Evolutionary conservation across 129 eudicot genomes (phyloP).

Genomic region (Flaveria ramosissima): DNA sequence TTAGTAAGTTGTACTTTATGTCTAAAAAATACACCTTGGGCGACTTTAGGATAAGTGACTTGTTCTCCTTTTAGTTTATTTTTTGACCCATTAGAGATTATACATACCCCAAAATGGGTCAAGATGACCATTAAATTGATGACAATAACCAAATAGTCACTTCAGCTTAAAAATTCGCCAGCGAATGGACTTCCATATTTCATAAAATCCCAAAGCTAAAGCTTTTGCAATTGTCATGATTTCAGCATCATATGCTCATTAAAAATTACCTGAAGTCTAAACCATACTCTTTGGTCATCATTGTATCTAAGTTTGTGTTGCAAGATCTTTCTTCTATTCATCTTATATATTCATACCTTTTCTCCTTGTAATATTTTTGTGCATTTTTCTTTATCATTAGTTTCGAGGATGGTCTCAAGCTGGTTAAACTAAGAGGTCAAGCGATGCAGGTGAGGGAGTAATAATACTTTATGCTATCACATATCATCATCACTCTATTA

Average conservation of each 20-base stretch:
- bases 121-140: neutral
- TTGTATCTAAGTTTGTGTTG: constrained; percentile 2
- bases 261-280: neutral
- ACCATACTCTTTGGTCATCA: neutral
- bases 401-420: constrained; percentile 97
- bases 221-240: neutral
- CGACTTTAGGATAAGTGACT: neutral
- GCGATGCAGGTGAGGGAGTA: constrained; percentile 81
- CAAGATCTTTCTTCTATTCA: neutral
- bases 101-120: neutral
- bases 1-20: neutral
- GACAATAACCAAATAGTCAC: neutral
- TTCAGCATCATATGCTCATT: neutral
- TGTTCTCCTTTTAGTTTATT: neutral
- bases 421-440: constrained; percentile 94
- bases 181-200: neutral
- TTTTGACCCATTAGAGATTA: neutral
- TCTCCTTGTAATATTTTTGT: constrained; percentile 17
- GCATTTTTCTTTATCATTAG: constrained; percentile 36
- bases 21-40: neutral
- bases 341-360: constrained; percentile 5
- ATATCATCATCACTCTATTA: neutral
- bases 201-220: constrained; percentile 5
- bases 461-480: neutral
- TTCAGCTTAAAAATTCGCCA: neutral